Percentiles rank a stretch among this genome's conserved stretches.
These are phyloP conservation scores for Tetrastigma voinierianum DNA, from an alignment of 164 flowering plant species.

Conservation along the genomic window DNA sequence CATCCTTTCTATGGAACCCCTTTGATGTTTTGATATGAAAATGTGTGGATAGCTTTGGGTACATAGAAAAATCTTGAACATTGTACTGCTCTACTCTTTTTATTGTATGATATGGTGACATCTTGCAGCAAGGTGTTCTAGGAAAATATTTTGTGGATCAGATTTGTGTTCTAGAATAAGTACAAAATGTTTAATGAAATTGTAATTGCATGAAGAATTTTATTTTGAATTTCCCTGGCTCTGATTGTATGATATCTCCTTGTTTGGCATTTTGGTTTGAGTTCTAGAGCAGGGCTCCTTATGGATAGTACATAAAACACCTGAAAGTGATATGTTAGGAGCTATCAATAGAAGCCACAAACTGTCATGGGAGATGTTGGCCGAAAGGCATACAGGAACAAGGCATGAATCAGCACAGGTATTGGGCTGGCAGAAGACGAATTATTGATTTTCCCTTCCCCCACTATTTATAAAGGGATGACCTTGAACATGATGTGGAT, in stretches of 20 bases:
- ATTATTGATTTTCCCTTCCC: conserved; percentile 36
- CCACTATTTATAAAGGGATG: too few species aligned
- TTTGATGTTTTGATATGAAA: too few species aligned
- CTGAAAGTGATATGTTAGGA: conserved; percentile 78
- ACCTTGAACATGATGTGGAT: too few species aligned
- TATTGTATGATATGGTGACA: too few species aligned
- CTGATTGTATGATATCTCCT: conserved; percentile 11
- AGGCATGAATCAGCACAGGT: conserved; percentile 70
- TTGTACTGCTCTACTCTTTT: too few species aligned
- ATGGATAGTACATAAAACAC: conserved; percentile 81
- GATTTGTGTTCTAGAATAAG: neutral
- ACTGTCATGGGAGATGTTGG: conserved; percentile 68
- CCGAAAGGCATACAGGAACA: conserved; percentile 39
- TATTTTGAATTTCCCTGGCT: conserved; percentile 1
- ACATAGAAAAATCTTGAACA: too few species aligned
- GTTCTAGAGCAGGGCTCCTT: conserved; percentile 85
- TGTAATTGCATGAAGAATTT: neutral
- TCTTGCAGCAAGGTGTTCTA: too few species aligned
- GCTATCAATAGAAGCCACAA: conserved; percentile 66
- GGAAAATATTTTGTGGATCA: too few species aligned
- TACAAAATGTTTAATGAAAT: neutral
- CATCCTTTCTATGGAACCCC: too few species aligned
- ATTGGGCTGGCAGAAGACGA: conserved; percentile 88
- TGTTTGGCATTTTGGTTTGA: conserved; percentile 28
- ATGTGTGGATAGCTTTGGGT: too few species aligned